Evolutionary conservation across 768 basidiomycete species (phyloP).

Genomic region (Lactarius deliciosus): DNA sequence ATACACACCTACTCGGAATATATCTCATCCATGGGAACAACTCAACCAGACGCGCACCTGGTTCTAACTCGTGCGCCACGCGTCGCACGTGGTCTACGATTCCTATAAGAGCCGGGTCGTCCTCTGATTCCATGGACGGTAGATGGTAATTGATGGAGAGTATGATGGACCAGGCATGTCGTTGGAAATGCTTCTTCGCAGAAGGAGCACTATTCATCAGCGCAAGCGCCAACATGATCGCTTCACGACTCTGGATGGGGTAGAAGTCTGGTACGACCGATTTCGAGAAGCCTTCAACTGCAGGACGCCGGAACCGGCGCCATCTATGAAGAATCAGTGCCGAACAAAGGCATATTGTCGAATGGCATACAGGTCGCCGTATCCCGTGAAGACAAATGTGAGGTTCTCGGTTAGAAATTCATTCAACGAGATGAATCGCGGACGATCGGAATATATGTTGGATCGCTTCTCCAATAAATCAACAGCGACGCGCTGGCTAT

Average conservation of each 20-base stretch:
- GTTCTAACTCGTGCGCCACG: not conserved
- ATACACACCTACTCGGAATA: not conserved
- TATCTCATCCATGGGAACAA: not conserved
- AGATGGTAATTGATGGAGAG: constrained; percentile 27
- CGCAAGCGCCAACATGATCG: not conserved
- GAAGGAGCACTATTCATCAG: constrained; percentile 35
- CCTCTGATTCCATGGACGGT: constrained; percentile 21
- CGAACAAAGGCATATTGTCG: not conserved
- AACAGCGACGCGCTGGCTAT: not conserved
- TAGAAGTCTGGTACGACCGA: not conserved
- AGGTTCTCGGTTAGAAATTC: not conserved
- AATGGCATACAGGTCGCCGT: not conserved
- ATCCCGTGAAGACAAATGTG: not conserved
- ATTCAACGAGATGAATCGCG: not conserved
- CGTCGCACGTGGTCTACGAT: not conserved
- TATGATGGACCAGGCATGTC: constrained; percentile 33
- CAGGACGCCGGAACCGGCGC: not conserved
- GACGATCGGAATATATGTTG: not conserved
- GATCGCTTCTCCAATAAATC: not conserved
- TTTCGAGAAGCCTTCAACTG: not conserved
- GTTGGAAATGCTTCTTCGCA: constrained; percentile 32
- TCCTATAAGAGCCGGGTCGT: not conserved
- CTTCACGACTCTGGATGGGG: not conserved
- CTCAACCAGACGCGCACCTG: not conserved
- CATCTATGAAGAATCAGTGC: not conserved